phyloP scores from a whole-genome alignment of 306 rosid species.

The Ormosia emarginata region DNA sequence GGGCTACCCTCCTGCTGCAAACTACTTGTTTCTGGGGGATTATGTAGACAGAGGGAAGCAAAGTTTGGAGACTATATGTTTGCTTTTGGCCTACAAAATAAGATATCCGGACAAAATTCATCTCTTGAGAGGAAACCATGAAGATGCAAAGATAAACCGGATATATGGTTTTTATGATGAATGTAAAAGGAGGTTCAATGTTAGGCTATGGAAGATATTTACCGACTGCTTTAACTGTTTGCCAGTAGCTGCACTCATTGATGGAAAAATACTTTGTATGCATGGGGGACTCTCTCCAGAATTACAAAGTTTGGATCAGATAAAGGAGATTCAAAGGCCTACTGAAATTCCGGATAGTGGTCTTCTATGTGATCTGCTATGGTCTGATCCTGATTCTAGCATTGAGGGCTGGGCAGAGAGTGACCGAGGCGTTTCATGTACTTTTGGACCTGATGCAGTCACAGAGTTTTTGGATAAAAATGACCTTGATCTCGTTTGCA shows the following conservation, averaged over 20 bases:
- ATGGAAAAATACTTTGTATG: conserved; percentile 75
- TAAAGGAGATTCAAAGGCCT: conserved; percentile 59
- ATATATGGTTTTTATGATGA: conserved; percentile 87
- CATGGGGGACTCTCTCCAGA: conserved; percentile 86
- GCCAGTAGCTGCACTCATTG: conserved; percentile 85
- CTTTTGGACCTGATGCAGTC: conserved; percentile 65
- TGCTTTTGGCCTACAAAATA: conserved; percentile 80
- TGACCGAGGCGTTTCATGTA: conserved; percentile 72
- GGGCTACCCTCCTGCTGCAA: conserved; percentile 76
- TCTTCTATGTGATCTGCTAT: conserved; percentile 79
- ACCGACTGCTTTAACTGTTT: conserved; percentile 80
- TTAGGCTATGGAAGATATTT: conserved; percentile 84
- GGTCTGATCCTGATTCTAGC: conserved; percentile 74
- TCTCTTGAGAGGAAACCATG: conserved; percentile 87
- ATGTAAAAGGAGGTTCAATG: conserved; percentile 84
- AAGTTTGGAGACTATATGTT: conserved; percentile 84
- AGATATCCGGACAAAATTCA: conserved; percentile 60
- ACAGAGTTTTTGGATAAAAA: conserved; percentile 62
- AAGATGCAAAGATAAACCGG: conserved; percentile 84
- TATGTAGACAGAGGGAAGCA: conserved; percentile 91
- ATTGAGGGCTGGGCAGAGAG: conserved; percentile 70
- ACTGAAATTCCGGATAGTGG: conserved; percentile 77
- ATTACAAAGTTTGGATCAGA: conserved; percentile 62
- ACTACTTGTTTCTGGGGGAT: conserved; percentile 79
- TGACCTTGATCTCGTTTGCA: conserved; percentile 75